Evolutionary conservation across 345 rosid genomes (phyloP), one percentile per base, ranked within the genome.

Genomic region (Chamaenerion angustifolium): DNA sequence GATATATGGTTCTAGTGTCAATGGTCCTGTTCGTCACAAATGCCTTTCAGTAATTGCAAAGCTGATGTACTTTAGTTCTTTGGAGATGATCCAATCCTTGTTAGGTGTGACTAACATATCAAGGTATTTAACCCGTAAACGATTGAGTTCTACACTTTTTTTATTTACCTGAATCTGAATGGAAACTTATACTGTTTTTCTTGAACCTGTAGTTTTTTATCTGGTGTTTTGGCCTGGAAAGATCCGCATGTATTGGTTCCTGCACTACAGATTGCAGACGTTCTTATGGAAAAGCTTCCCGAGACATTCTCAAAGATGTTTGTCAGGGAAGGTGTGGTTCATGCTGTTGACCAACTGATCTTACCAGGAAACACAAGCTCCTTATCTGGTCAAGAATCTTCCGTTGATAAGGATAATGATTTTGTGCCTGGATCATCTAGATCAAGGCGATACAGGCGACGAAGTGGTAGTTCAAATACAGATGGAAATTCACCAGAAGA

Each of bases 191-290:
- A 18, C 7, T n/a, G 13, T 7, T 19, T 50, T 50, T 50, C 54
- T 50, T 60, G 58, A 15, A 55, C 43, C 31, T 64, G 43, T 56
- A 93, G 99, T 66, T 88, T 88, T 75, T 67, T 93, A 66, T 96
- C 99, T 64, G 97, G 99, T 69, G 85, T 93, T 54, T 72, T 93
- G 64, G 99, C 99, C 44, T 93, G 97, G 99, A 93, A 93, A 78
- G 97, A 88, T 72, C 99, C 99, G 19, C 88, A 82, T 42, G 95
- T 88, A 48, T 69, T 93, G 80, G 80, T 93, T 74, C 99, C 97
- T 71, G 75, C 99, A 7, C 85, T 93, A 23, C 99, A 88, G 70
- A 78, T 93, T 68, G 88, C 97, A 37, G 97, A 93, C 60, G 79
- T 93, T 64, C 81, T 93, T 44, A 93, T 93, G 99, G 99, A 88